Base-by-base conservation (phyloP, 139 green algal genomes). In the Penium margaritaceum region DNA sequence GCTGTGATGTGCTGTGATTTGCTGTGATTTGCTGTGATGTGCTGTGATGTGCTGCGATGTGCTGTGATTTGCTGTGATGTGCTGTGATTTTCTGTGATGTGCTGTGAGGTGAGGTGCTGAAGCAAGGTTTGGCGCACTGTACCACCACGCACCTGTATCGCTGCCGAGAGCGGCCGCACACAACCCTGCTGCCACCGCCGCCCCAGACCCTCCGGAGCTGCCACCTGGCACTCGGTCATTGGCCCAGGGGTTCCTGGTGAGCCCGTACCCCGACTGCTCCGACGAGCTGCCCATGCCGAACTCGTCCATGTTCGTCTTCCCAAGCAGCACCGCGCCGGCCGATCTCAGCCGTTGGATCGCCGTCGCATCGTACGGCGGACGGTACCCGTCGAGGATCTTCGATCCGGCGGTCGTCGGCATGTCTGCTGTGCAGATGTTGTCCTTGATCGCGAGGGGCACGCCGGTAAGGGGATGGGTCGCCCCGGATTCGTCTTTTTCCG, bases 301-400 rank as follows among this genome's bases (percentile, higher is more conserved):
- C 74, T 96, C 91, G 60, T 99, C 94, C 84, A 95, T 87, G 85
- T 98, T 98, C 15, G 90, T 95, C 81, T 99, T 99, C 32, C 94
- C 94, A 29, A 99, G 29, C 17, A 97, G 54, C 21, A 98, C 70
- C 1, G 89, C 90, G 0, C 93, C 94, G 32, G 88, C 91, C 5
- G 62, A 67, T 1, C 68, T 64, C 64, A 99, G 68, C 36, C 29
- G 47, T 29, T 15, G 38, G 3, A 83, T 47, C 1, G 47, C 72
- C 3, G 75, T 81, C 34, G 84, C 78, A 41, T 86, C 70, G 44
- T 83, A 84, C 15, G 82, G 67, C 12, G 73, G 63, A 33, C 33
- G 55, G 72, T 83, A 82, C 32, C 65, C n/a, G n/a, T 88, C 51
- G 33, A 99, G 85, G 19, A 90, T 81, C 9, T 76, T 80, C 7